Evolutionary conservation across 1,139 yeast species (phyloP).

Genomic region (Geotrichum histeridarum): DNA sequence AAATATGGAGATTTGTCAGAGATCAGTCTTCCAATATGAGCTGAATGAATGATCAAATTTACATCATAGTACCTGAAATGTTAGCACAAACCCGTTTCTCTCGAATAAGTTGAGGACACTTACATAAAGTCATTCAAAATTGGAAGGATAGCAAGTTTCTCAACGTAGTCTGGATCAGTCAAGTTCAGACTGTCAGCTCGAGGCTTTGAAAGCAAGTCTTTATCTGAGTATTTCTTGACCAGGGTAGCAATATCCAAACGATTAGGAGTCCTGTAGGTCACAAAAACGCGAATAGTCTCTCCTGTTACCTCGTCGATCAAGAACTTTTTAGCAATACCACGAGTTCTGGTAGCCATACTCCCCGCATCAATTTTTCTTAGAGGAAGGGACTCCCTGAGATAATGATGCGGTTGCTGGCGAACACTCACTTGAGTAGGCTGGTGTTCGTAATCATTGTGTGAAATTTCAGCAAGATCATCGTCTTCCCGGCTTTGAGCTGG

Average conservation of each 20-base stretch:
- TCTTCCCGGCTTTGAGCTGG: neutral
- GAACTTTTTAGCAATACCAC: constrained; percentile 11
- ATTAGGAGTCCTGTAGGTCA: constrained; percentile 4
- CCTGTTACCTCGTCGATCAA: constrained; percentile 7
- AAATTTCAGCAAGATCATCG: constrained; percentile 9
- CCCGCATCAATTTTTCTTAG: constrained; percentile 12
- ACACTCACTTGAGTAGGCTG: constrained; percentile 1
- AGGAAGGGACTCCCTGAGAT: neutral
- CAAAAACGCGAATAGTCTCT: constrained; percentile 10
- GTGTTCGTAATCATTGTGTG: constrained; percentile 9
- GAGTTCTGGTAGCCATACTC: constrained; percentile 17
- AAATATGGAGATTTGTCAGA: constrained; percentile 5
- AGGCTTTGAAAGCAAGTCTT: constrained; percentile 10
- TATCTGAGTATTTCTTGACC: constrained; percentile 8
- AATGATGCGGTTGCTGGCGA: neutral
- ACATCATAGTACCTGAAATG: constrained; percentile 11
- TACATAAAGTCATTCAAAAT: constrained; percentile 6
- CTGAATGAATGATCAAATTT: constrained; percentile 2
- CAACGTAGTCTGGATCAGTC: constrained; percentile 7
- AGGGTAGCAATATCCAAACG: constrained; percentile 6
- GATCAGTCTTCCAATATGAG: constrained; percentile 6
- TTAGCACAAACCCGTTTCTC: neutral
- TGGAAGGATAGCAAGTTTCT: constrained; percentile 6
- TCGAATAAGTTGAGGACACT: neutral
- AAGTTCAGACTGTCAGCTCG: constrained; percentile 10